These are phyloP conservation scores for Aspergillus viridinutans DNA, from an alignment of 2,329 filamentous ascomycete species.

Conservation along the genomic window DNA sequence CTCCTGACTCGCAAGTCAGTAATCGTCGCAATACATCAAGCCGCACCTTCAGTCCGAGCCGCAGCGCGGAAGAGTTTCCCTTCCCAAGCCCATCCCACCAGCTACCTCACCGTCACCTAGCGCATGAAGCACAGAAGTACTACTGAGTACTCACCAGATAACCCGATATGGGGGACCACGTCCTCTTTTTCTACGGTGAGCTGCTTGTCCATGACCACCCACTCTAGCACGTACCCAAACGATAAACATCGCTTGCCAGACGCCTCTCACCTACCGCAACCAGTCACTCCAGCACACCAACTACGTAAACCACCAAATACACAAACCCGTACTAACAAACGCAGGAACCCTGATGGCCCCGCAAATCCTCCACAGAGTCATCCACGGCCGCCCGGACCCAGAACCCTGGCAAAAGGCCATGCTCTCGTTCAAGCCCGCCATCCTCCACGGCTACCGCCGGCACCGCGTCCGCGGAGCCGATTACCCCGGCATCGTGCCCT, in stretches of 20 bases:
- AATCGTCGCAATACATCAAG: background rate
- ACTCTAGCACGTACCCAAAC: background rate
- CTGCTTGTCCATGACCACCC: background rate
- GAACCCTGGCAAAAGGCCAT: slow-evolving; percentile 49
- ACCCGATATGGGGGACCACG: slow-evolving; percentile 44
- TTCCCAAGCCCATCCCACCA: background rate
- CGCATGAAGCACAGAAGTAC: background rate
- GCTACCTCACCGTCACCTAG: background rate
- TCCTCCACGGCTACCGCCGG: slow-evolving; percentile 70
- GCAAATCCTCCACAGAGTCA: slow-evolving; percentile 79
- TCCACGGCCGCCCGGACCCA: slow-evolving; percentile 58
- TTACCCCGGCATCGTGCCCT: slow-evolving; percentile 70
- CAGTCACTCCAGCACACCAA: slow-evolving; percentile 2
- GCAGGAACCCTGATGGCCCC: slow-evolving; percentile 71
- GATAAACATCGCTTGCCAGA: background rate
- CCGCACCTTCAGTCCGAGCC: background rate
- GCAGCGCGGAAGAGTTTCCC: background rate
- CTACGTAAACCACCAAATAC: background rate
- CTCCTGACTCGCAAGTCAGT: background rate
- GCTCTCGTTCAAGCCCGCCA: slow-evolving; percentile 66
- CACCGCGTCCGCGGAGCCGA: slow-evolving; percentile 65
- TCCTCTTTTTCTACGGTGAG: slow-evolving; percentile 62
- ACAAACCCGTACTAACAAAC: slow-evolving; percentile 3
- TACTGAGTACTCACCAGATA: background rate
- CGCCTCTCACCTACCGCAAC: background rate